A percentile compares a stretch with the other conserved stretches of the same genome.
Evolutionary conservation across 192 early-diverging fungal genomes (phyloP).

Genomic region (Ramicandelaber brevisporus): DNA sequence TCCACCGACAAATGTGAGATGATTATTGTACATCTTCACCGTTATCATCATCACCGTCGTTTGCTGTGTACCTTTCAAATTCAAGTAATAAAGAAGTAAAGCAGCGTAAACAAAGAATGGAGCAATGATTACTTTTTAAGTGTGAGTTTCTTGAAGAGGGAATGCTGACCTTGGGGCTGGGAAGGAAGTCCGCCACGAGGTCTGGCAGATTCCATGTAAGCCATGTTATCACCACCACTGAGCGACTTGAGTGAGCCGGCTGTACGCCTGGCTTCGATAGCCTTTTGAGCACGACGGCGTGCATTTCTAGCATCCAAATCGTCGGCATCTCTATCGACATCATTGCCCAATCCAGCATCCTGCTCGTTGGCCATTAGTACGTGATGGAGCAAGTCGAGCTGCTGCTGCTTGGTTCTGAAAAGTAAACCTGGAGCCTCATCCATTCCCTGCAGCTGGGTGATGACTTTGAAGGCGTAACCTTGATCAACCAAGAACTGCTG

Average conservation of each 20-base stretch:
- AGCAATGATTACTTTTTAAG: no score
- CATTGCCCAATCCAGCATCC: constrained; percentile 23
- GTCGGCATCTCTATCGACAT: constrained; percentile 33
- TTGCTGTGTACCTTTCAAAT: no score
- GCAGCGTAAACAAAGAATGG: no score
- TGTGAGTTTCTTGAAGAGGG: constrained; percentile 6
- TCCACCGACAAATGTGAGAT: no score
- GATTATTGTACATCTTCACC: no score
- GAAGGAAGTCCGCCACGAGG: constrained; percentile 3
- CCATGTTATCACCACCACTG: constrained; percentile 80
- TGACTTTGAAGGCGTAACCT: constrained; percentile 98
- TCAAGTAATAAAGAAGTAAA: no score
- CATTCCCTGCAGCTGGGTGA: constrained; percentile 86
- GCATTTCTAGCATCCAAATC: constrained; percentile 21
- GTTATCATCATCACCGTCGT: no score
- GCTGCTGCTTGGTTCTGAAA: constrained; percentile 39
- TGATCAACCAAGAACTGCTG: constrained; percentile 99
- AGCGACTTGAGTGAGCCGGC: constrained; percentile 53
- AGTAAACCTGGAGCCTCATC: constrained; percentile 50
- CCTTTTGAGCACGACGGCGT: constrained; percentile 9
- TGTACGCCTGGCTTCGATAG: constrained; percentile 17
- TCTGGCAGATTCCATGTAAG: constrained; percentile 51
- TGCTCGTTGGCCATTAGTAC: constrained; percentile 52
- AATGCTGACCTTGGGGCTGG: constrained; percentile 3
- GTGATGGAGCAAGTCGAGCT: constrained; percentile 61